Conservation (phyloP, 768 basidiomycete genomes). For the Tulasnella sp. region DNA sequence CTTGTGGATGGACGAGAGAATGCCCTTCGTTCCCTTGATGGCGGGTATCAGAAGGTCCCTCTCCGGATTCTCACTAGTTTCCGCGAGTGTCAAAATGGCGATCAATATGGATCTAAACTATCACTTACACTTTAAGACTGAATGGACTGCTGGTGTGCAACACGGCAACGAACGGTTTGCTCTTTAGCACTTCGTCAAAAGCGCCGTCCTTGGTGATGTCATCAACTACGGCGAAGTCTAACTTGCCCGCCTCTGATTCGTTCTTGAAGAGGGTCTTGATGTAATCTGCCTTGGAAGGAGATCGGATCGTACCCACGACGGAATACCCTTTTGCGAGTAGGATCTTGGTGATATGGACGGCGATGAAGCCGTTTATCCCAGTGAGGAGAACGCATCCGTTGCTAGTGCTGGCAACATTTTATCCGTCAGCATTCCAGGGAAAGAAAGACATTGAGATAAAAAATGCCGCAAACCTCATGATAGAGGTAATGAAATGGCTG, state of each 20-base stretch:
- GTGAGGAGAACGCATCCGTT: constrained; percentile 37
- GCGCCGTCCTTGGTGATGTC: constrained; percentile 10
- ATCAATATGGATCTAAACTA: not conserved
- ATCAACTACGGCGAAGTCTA: constrained; percentile 4
- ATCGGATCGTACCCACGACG: constrained; percentile 11
- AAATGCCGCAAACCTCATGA: too few relatives aligned
- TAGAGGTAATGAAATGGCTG: too few relatives aligned
- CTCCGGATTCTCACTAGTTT: not conserved
- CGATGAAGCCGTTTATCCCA: constrained; percentile 53
- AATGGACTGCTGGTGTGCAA: constrained; percentile 12
- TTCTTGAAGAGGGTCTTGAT: not conserved
- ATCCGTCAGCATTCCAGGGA: too few relatives aligned
- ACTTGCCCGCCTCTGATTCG: not conserved
- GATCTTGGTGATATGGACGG: constrained; percentile 45
- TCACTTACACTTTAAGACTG: constrained; percentile 4
- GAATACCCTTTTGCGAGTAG: constrained; percentile 38
- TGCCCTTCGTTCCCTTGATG: constrained; percentile 18
- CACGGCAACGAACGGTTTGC: constrained; percentile 7
- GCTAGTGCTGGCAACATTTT: too few relatives aligned
- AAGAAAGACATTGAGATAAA: too few relatives aligned
- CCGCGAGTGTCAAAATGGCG: not conserved
- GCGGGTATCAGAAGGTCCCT: constrained; percentile 21
- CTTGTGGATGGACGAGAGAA: constrained; percentile 17
- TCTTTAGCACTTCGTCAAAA: constrained; percentile 3
- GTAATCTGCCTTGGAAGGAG: not conserved